A percentile compares a stretch with the other conserved stretches of the same genome.
These are phyloP conservation scores for Scheffersomyces spartinae DNA, from an alignment of 805 yeast species.

Conservation along the genomic window DNA sequence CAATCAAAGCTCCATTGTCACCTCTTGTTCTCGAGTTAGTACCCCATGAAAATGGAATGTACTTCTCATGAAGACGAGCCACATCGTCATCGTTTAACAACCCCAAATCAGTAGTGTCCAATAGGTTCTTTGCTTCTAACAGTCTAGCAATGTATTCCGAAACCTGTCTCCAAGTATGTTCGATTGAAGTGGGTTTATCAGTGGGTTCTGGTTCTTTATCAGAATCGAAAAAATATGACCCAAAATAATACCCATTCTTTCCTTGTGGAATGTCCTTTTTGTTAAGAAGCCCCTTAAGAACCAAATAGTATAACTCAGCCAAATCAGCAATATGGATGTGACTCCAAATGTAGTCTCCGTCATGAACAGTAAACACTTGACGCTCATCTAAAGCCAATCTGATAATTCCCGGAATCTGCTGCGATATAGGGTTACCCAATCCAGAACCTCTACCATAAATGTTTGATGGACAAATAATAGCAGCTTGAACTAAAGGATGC, in stretches of 20 bases:
- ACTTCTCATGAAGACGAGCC: conserved; percentile 5
- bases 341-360: conserved; percentile 23
- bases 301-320: conserved; percentile 15
- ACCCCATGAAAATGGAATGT: conserved; percentile 14
- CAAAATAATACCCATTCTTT: conserved; percentile 24
- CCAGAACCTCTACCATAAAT: conserved; percentile 23
- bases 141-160: conserved; percentile 10
- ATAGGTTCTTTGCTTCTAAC: conserved; percentile 7
- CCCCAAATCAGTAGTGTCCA: conserved; percentile 8
- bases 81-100: conserved; percentile 8
- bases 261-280: conserved; percentile 15
- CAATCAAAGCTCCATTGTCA: conserved; percentile 13
- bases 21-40: conserved; percentile 16
- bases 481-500: conserved; percentile 18
- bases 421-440: conserved; percentile 13
- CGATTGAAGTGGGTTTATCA: conserved; percentile 7
- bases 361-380: conserved; percentile 14
- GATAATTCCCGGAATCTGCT: conserved; percentile 18
- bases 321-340: conserved; percentile 23
- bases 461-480: conserved; percentile 20
- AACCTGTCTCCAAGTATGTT: conserved; percentile 18
- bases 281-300: conserved; percentile 11
- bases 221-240: conserved; percentile 10
- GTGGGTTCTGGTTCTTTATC: conserved; percentile 5
- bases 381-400: conserved; percentile 7